These are phyloP conservation scores for Iris macrosiphon DNA, from an alignment of 106 monocot genomes.

Conservation along the genomic window DNA sequence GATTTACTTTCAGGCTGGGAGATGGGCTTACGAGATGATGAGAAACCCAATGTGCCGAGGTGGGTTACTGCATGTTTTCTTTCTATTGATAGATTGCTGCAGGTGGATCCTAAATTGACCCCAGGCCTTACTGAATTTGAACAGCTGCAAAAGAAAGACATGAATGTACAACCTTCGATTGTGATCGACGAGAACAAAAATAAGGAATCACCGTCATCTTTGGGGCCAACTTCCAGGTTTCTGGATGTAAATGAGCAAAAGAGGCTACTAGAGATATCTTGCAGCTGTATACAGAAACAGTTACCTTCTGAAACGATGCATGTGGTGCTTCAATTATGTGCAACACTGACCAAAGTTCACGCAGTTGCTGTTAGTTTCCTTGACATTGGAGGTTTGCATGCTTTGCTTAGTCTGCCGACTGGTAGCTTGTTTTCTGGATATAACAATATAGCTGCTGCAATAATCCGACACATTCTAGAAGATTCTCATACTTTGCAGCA, in stretches of 20 bases:
- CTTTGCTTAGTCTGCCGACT: constrained; percentile 73
- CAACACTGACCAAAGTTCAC: constrained; percentile 90
- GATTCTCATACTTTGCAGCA: constrained; percentile 97
- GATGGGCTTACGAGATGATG: constrained; percentile 20
- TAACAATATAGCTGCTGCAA: constrained; percentile 73
- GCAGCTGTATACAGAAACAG: constrained; percentile 72
- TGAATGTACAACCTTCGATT: constrained; percentile 32
- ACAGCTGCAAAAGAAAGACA: constrained; percentile 44
- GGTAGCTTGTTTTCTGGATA: constrained; percentile 90
- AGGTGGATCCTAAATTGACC: constrained; percentile 61
- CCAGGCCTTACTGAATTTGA: constrained; percentile 44
- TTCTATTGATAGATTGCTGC: constrained; percentile 82
- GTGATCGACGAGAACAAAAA: constrained; percentile 44
- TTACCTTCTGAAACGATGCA: constrained; percentile 94
- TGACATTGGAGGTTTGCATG: constrained; percentile 73
- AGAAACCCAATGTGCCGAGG: constrained; percentile 63
- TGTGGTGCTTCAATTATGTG: constrained; percentile 89
- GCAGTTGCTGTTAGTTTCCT: constrained; percentile 77
- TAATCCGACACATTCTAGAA: constrained; percentile 95
- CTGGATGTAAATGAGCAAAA: constrained; percentile 65
- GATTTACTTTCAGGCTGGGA: constrained; percentile 77
- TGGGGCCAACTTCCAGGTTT: constrained; percentile 16
- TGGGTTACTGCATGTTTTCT: constrained; percentile 96
- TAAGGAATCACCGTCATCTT: constrained; percentile 23
- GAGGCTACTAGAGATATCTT: constrained; percentile 73